A percentile compares a stretch with the other conserved stretches of the same genome.
Evolutionary conservation across 164 flowering plant genomes (phyloP).

Genomic region (Vitis labrusca): DNA sequence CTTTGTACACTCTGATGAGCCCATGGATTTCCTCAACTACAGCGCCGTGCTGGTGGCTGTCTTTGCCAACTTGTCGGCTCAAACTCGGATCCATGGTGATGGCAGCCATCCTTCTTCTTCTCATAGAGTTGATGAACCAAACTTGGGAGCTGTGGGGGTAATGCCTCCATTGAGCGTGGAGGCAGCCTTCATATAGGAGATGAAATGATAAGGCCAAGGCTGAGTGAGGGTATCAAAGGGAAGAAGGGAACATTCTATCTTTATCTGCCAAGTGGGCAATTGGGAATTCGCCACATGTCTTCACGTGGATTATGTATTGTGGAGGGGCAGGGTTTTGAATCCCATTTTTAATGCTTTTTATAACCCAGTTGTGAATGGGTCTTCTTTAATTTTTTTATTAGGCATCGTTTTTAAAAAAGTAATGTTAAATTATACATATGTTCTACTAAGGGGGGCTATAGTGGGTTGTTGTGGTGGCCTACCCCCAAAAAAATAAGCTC

Average conservation of each 20-base stretch:
- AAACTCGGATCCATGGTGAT: conserved; percentile 32
- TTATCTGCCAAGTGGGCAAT: conserved; percentile 34
- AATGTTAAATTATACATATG: too few species aligned
- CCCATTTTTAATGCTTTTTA: not conserved
- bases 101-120: conserved; percentile 39
- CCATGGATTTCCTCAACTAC: conserved; percentile 41
- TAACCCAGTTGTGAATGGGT: not conserved
- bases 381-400: not conserved
- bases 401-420: too few species aligned
- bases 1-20: conserved; percentile 49
- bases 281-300: conserved; percentile 23
- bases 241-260: not conserved
- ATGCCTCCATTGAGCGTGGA: too few species aligned
- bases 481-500: too few species aligned
- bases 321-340: not conserved
- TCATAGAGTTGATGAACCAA: not conserved
- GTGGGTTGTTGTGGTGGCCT: too few species aligned
- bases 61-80: conserved; percentile 16
- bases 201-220: not conserved
- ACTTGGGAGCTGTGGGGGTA: not conserved
- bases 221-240: conserved; percentile 1
- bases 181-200: conserved; percentile 6
- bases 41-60: conserved; percentile 25
- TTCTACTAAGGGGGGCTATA: too few species aligned
- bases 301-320: conserved; percentile 2